Base-by-base conservation (phyloP, 2,329 filamentous ascomycete genomes). In the Aaosphaeria arxii region DNA sequence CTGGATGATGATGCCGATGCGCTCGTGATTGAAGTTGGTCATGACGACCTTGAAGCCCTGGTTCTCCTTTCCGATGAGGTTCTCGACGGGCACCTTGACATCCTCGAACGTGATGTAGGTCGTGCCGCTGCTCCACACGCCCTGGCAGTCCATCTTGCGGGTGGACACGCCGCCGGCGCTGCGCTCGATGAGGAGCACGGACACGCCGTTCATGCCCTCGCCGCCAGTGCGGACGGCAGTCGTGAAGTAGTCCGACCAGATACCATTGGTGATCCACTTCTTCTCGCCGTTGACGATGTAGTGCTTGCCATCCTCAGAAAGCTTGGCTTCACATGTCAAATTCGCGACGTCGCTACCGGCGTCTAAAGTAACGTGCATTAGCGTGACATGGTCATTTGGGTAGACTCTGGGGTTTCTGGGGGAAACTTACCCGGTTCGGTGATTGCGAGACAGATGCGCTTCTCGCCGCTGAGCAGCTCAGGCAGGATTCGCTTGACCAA, bases 1-100 rank as follows among this genome's bases (percentile, higher is more conserved):
- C 75, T 99, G 94, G 77, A 97, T 97, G 75, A 97, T 91, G 74
- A 99, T 97, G 54, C 94, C 94, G 61, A 99, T 91, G 54, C 94
- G 89, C 77, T 99, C 94, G 80, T 97, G 94, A 82, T 97, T 97
- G 80, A 96, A 96, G 81, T 96, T 96, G 70, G 90, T 96, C 92
- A 97, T 97, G 79, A 99, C 92, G 68, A 95, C 91, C 76, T 91
- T 89, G 84, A 99, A 99, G 36, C 94, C 94, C 71, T 95, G 87
- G 80, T 99, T 96, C 77, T 95, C 87, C 79, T 96, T 97, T 75
- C 94, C 94, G 51, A 99, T 86, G 62, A 99, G 74, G 77, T 99
- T 97, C 81, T 96, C 92, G n/a, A 97, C 94, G 1, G 94, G 94
- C 0, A 99, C 94, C 79, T 97, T 97, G 74, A 97, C 94, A 69